Base-by-base conservation (phyloP, 2,329 filamentous ascomycete genomes). In the Dothideomycetes sp. region DNA sequence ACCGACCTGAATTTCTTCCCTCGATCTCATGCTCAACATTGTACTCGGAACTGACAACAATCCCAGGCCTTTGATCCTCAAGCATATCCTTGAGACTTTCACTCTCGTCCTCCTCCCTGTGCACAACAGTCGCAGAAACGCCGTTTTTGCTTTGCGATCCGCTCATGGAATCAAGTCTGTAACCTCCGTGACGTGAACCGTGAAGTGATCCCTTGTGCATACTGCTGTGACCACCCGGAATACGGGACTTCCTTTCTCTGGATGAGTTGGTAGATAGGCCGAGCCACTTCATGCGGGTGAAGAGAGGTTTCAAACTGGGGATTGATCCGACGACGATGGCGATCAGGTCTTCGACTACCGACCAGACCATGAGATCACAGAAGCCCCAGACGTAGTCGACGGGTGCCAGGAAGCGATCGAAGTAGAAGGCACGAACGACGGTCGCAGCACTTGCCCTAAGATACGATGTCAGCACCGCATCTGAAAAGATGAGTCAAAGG, bases 391-490 rank as follows among this genome's bases (percentile, higher is more conserved):
- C 45, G 36, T 59, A 62, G 42, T 62, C 56, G 13, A 61, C 52
- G 1, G 47, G 46, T 9, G 62, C 51, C 0, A 51, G 49, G 19
- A 63, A 47, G 49, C 59, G 45, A 46, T 60, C 43, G 45, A 52
- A 49, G 53, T 65, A 58, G 5, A 59, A 57, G 45, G 67, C 58
- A 25, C 68, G 61, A 4, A 68, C 61, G 1, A 62, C 51, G 0
- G 64, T 66, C 11, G 61, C 65, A 41, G 65, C 59, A 51, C 74
- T 73, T 22, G 73, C 76, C 34, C 29, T 24, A 19, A 25, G 19
- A 19, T 23, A 25, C 11, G 18, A 15, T 18, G 6, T 37, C 17
- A 13, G n/a, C n/a, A n/a, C 36, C 13, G 20, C 11, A 4, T 15
- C 12, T 13, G 13, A 7, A 30, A n/a, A 11, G 13, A n/a, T 27